These are phyloP conservation scores for Starmerella khaoyaiensis DNA, from an alignment of 805 yeast genomes.

Conservation along the genomic window DNA sequence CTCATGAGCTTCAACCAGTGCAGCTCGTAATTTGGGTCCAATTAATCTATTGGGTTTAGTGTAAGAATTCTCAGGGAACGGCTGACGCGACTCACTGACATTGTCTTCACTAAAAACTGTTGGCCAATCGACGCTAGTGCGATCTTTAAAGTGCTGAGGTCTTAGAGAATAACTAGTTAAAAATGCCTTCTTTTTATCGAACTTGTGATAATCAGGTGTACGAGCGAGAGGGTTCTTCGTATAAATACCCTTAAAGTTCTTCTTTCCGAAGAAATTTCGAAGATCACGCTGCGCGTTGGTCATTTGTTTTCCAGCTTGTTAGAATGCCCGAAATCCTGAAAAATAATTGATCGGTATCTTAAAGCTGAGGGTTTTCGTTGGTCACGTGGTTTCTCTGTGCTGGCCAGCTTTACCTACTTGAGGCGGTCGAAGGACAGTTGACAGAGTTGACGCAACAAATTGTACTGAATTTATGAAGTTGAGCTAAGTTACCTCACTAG, in stretches of 20 bases:
- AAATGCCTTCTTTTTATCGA: conserved; percentile 39
- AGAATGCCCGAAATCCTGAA: conserved; percentile 3
- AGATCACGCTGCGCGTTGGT: conserved; percentile 28
- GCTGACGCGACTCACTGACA: conserved; percentile 32
- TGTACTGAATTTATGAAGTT: no score
- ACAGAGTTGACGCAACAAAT: neutral
- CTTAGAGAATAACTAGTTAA: conserved; percentile 24
- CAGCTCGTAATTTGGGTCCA: conserved; percentile 43
- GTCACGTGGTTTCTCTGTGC: no score
- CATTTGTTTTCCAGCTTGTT: conserved; percentile 7
- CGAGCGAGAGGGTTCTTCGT: conserved; percentile 53
- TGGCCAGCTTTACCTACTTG: no score
- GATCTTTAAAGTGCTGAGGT: conserved; percentile 22
- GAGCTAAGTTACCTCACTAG: no score
- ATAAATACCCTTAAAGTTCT: conserved; percentile 72
- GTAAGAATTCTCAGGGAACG: conserved; percentile 66
- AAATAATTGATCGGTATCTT: no score
- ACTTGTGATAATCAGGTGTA: conserved; percentile 44
- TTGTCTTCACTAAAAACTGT: conserved; percentile 21
- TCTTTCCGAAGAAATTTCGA: conserved; percentile 70
- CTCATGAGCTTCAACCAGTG: conserved; percentile 45
- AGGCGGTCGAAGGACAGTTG: neutral
- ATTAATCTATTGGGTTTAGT: conserved; percentile 56
- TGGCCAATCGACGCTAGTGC: conserved; percentile 22
- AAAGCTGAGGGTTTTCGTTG: no score